Percentiles rank a stretch among this genome's conserved stretches.
phyloP scores from a whole-genome alignment of 2,329 filamentous ascomycete genomes.

The Pseudogymnoascus sp. region DNA sequence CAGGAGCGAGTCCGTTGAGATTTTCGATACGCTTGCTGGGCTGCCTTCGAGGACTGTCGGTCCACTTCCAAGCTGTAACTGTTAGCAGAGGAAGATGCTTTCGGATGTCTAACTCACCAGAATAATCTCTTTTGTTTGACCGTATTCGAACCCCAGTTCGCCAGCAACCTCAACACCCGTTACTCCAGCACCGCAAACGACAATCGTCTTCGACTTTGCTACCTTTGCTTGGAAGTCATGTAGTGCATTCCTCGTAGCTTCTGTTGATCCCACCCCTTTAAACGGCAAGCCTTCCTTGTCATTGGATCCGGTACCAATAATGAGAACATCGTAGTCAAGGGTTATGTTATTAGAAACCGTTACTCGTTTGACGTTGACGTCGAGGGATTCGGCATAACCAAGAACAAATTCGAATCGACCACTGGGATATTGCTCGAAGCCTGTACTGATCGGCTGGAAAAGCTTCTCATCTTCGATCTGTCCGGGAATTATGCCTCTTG shows the following conservation, averaged over 20 bases:
- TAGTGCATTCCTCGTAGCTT: slow-evolving; percentile 22
- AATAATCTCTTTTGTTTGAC: slow-evolving; percentile 24
- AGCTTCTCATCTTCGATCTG: slow-evolving; percentile 37
- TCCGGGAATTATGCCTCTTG: slow-evolving; percentile 41
- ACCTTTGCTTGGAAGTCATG: slow-evolving; percentile 22
- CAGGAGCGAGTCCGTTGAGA: slow-evolving; percentile 37
- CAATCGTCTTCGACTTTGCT: slow-evolving; percentile 24
- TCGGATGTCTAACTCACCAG: slow-evolving; percentile 14
- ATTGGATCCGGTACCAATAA: slow-evolving; percentile 48
- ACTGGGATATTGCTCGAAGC: slow-evolving; percentile 41
- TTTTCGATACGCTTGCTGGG: slow-evolving; percentile 20
- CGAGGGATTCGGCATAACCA: slow-evolving; percentile 40
- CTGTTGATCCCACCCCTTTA: slow-evolving; percentile 38
- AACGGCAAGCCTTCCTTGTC: slow-evolving; percentile 40
- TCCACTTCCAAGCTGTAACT: slow-evolving; percentile 23
- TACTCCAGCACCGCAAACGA: slow-evolving; percentile 28
- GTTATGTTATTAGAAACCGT: slow-evolving; percentile 30
- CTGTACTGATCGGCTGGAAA: slow-evolving; percentile 33
- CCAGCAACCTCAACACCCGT: slow-evolving; percentile 31
- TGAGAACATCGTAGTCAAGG: slow-evolving; percentile 42
- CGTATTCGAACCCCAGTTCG: slow-evolving; percentile 28
- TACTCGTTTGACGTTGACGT: slow-evolving; percentile 37
- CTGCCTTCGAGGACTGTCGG: slow-evolving; percentile 26
- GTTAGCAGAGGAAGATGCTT: neutral
- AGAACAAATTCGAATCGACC: slow-evolving; percentile 45